Percentiles rank a stretch among this genome's conserved stretches.
Evolutionary conservation across 805 yeast genomes (phyloP).

Genomic region (Schizosaccharomyces lindneri): DNA sequence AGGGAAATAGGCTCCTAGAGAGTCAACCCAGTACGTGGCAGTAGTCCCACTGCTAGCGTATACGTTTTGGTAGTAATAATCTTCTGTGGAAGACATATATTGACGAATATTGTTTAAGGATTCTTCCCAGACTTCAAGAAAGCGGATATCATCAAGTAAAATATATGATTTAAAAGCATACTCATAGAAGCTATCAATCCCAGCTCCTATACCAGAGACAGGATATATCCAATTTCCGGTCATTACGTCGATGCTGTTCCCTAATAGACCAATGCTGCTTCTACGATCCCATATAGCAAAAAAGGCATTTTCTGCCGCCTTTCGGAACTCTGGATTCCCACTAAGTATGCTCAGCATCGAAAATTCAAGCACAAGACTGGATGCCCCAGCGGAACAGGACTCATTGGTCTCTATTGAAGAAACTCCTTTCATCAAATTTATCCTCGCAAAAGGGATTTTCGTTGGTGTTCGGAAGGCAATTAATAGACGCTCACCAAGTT

Average conservation of each 20-base stretch:
- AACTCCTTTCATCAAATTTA: conserved; percentile 37
- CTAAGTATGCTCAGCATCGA: conserved; percentile 51
- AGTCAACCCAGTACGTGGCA: conserved; percentile 51
- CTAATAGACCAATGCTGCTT: conserved; percentile 25
- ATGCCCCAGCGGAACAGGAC: conserved; percentile 74
- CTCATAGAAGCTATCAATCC: conserved; percentile 75
- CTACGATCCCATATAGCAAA: conserved; percentile 46
- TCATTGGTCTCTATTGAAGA: conserved; percentile 18
- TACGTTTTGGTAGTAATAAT: conserved; percentile 33
- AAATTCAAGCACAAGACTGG: conserved; percentile 60
- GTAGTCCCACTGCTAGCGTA: conserved; percentile 26
- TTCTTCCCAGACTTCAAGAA: conserved; percentile 28
- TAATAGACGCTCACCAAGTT: conserved; percentile 44
- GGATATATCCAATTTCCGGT: conserved; percentile 30
- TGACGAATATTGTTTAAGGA: conserved; percentile 34
- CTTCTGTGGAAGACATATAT: conserved; percentile 21
- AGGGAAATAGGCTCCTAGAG: conserved; percentile 70
- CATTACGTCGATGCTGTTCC: conserved; percentile 49
- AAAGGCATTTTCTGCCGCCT: conserved; percentile 35
- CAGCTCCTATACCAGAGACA: conserved; percentile 68
- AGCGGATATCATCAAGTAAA: conserved; percentile 35
- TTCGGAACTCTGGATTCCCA: conserved; percentile 46
- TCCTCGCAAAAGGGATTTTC: conserved; percentile 57
- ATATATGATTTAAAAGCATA: conserved; percentile 59
- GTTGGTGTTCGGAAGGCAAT: conserved; percentile 39